Conservation (phyloP, 169 alveolate species). For the Eimeria sp. region DNA sequence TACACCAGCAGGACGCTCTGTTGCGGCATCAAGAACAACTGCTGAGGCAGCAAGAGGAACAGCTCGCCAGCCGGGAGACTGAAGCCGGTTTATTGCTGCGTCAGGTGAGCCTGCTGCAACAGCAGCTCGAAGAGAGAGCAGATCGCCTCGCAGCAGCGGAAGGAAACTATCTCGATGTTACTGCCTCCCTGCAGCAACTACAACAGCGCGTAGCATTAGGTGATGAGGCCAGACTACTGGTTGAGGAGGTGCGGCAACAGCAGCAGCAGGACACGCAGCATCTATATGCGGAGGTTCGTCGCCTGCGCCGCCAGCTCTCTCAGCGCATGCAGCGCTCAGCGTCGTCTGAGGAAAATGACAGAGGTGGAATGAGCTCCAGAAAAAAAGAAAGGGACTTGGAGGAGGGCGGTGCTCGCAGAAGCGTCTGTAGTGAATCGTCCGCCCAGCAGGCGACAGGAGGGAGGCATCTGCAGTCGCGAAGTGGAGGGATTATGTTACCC, state of each 20-base stretch:
- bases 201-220: slow-evolving; percentile 70
- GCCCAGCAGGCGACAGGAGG: slow-evolving; percentile 19
- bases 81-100: slow-evolving; percentile 61
- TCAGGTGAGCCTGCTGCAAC: slow-evolving; percentile 65
- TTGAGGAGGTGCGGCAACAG: slow-evolving; percentile 66
- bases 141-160: slow-evolving; percentile 70
- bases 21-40: slow-evolving; percentile 68
- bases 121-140: slow-evolving; percentile 68
- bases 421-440: slow-evolving; percentile 25
- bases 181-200: slow-evolving; percentile 48
- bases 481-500: slow-evolving; percentile 23
- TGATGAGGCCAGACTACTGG: slow-evolving; percentile 58
- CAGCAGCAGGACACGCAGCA: slow-evolving; percentile 74
- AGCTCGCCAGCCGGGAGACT: slow-evolving; percentile 67
- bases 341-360: slow-evolving; percentile 22
- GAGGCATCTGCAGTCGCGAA: neutral
- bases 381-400: neutral
- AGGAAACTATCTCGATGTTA: slow-evolving; percentile 60
- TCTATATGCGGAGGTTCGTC: slow-evolving; percentile 72
- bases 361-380: neutral
- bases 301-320: slow-evolving; percentile 62
- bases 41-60: slow-evolving; percentile 69
- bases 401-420: neutral
- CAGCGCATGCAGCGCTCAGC: neutral
- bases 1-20: slow-evolving; percentile 68